Conservation (phyloP, 2,329 filamentous ascomycete species). For the Cercospora janseana region DNA sequence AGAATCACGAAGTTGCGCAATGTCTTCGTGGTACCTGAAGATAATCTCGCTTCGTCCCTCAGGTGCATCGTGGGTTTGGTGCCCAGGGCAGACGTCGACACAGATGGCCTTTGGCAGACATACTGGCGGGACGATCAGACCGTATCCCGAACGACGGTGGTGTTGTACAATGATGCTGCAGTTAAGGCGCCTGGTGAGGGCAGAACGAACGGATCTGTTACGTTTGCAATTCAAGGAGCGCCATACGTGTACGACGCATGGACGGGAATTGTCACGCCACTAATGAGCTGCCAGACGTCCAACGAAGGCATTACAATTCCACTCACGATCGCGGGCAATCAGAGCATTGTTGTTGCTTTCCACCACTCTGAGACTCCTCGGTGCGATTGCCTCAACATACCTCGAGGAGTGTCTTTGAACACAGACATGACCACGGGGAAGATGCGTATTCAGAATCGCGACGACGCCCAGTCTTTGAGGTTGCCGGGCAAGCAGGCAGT, state of each 20-base stretch:
- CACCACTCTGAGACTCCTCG: not conserved
- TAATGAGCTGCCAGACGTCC: slow-evolving; percentile 36
- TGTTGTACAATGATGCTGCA: slow-evolving; percentile 43
- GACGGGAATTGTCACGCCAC: slow-evolving; percentile 40
- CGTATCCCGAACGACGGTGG: slow-evolving; percentile 34
- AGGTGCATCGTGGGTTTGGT: slow-evolving; percentile 33
- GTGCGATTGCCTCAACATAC: too few relatives aligned
- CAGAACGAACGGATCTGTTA: slow-evolving; percentile 28
- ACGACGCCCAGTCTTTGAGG: too few relatives aligned
- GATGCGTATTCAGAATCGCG: too few relatives aligned
- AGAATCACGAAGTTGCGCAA: slow-evolving; percentile 35
- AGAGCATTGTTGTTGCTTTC: slow-evolving; percentile 45
- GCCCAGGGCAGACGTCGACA: slow-evolving; percentile 27
- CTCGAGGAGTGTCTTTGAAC: too few relatives aligned
- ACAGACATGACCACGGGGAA: too few relatives aligned
- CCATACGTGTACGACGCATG: slow-evolving; percentile 46
- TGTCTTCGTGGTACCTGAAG: slow-evolving; percentile 37
- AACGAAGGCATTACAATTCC: slow-evolving; percentile 35
- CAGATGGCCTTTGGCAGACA: slow-evolving; percentile 37
- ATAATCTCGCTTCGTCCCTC: slow-evolving; percentile 37
- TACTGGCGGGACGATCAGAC: slow-evolving; percentile 37
- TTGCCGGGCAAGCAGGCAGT: too few relatives aligned
- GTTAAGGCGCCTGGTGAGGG: slow-evolving; percentile 18
- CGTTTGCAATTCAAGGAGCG: slow-evolving; percentile 33
- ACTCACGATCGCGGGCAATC: slow-evolving; percentile 41